phyloP scores from a whole-genome alignment of 2,329 filamentous ascomycete species.

The Rugonectria rugulosa region DNA sequence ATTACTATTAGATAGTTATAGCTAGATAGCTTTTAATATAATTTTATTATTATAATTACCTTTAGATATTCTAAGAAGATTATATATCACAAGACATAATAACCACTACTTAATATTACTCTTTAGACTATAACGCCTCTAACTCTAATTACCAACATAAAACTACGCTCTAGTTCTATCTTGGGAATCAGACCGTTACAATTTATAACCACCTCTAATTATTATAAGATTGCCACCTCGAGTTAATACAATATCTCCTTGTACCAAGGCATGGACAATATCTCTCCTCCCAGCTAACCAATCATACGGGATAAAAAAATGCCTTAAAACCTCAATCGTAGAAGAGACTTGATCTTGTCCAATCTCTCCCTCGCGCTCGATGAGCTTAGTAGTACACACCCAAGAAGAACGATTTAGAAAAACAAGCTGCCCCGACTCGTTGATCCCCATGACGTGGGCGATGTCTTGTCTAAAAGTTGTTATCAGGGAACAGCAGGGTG shows the following conservation, averaged over 20 bases:
- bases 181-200: too few species aligned
- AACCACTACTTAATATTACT: too few species aligned
- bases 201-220: constrained; percentile 14
- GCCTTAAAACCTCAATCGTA: constrained; percentile 6
- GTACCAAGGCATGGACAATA: constrained; percentile 13
- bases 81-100: too few species aligned
- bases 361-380: constrained; percentile 1
- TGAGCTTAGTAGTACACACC: constrained; percentile 25
- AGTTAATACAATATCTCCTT: constrained; percentile 20
- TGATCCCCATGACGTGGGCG: constrained; percentile 38
- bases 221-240: constrained; percentile 18
- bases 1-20: too few species aligned
- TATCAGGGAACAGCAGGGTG: not conserved
- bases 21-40: too few species aligned
- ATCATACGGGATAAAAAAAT: constrained; percentile 26
- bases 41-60: too few species aligned
- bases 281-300: constrained; percentile 25
- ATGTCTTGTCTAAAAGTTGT: constrained; percentile 7
- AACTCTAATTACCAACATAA: too few species aligned
- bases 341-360: not conserved
- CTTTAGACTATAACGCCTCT: too few species aligned
- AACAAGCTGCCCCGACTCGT: constrained; percentile 45
- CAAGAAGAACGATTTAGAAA: constrained; percentile 36
- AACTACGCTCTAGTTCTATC: too few species aligned
- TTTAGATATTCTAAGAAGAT: too few species aligned